A percentile compares a stretch with the other conserved stretches of the same genome.
Evolutionary conservation across 441 rosid species (phyloP).

Genomic region (Arabidopsis lyrata): DNA sequence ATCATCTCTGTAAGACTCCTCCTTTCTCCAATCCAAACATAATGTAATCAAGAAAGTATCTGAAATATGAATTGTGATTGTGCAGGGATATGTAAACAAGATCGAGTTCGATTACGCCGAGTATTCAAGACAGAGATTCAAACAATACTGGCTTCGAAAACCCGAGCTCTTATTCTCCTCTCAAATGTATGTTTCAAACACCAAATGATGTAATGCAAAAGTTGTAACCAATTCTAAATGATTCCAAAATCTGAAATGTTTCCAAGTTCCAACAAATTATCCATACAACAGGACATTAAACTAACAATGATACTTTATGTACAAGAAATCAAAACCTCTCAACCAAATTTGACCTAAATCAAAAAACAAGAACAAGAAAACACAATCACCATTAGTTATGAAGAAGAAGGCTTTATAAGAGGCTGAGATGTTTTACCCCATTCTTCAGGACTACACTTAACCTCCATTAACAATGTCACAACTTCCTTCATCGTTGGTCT

Average conservation of each 20-base stretch:
- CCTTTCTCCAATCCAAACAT: neutral
- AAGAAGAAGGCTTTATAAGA: conserved; percentile 77
- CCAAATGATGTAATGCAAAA: conserved; percentile 19
- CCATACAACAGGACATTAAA: conserved; percentile 3
- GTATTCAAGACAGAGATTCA: conserved; percentile 89
- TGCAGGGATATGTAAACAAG: conserved; percentile 75
- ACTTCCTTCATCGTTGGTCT: conserved; percentile 97
- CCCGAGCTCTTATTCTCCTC: conserved; percentile 37
- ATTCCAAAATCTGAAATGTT: conserved; percentile 19
- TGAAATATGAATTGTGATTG: neutral
- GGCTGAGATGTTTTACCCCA: conserved; percentile 95
- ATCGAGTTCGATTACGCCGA: conserved; percentile 77
- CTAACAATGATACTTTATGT: conserved; percentile 55
- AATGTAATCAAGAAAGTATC: neutral
- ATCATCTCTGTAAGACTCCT: conserved; percentile 68
- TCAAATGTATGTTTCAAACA: neutral
- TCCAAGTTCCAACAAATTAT: conserved; percentile 38
- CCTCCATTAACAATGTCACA: conserved; percentile 85
- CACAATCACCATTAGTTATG: conserved; percentile 50
- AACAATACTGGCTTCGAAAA: conserved; percentile 78
- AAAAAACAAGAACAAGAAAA: neutral
- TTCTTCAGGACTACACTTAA: conserved; percentile 87
- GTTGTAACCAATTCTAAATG: conserved; percentile 10
- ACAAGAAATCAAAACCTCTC: conserved; percentile 54
- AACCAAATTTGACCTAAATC: conserved; percentile 28